Base-by-base conservation (phyloP, 2,329 filamentous ascomycete genomes). In the Chrysosphaeria jannelii region DNA sequence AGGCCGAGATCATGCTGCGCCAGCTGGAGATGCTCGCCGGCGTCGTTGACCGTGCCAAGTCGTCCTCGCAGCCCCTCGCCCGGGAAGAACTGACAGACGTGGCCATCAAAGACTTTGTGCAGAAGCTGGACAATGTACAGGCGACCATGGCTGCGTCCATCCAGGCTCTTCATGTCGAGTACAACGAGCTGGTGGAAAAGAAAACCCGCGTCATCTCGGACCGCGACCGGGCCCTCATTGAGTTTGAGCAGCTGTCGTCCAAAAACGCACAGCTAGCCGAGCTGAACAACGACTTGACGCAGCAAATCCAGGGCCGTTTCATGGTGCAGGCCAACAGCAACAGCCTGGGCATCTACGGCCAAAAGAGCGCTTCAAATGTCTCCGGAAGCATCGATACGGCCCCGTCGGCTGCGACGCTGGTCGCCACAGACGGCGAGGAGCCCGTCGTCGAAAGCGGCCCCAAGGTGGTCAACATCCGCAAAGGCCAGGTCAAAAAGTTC, bases 201-300 rank as follows among this genome's bases (percentile, higher is more conserved):
- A 76, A 81, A 38, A 65, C 67, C 28, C 69, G 67, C 35, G 59
- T 88, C 13, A 63, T 72, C 19, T 67, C 71, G 24, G 71, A 85
- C 48, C 76, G 88, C 35, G 81, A 93, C 42, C 76, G 85, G 39
- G 79, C 76, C 9, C 67, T 91, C 35, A 64, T 89, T 36, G 85
- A 97, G 39, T 93, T 91, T 38, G 85, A 93, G 47, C 76, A 88
- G 37, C 51, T 97, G 21, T 89, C 76, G 8, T 70, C 68, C 27
- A 90, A 90, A 53, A 97, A 97, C 40, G 70, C 74, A 1, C 81
- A 93, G 46, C 56, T 97, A 29, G 70, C 75, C 14, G 76, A 91
- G 36, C 64, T 93, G 53, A 93, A 97, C 47, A 89, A 90, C 35
- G 75, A 90, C 39, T 53, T 97, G 26, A 79, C 88, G 4, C 74